Base-by-base conservation (phyloP, 2,329 filamentous ascomycete genomes). In the Cytospora schulzeri region DNA sequence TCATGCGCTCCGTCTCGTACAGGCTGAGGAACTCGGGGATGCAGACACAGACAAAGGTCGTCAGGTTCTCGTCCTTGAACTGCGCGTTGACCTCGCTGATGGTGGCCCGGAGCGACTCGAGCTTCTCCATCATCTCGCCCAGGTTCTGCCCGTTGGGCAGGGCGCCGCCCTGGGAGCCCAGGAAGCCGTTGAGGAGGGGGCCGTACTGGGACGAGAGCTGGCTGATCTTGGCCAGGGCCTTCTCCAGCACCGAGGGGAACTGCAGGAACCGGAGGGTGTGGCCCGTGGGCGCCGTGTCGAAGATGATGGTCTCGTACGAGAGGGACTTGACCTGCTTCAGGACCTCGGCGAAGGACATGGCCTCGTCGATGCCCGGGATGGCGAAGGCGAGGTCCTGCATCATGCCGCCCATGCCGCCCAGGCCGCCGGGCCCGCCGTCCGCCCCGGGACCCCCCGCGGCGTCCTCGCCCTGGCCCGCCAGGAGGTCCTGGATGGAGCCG, bases 1-100 rank as follows among this genome's bases (percentile, higher is more conserved):
- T 98, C 95, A 99, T 98, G 73, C 95, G 91, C 83, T 99, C 95
- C 67, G 95, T 99, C 84, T 99, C 95, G 81, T 99, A 99, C 60
- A 99, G 84, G 45, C 90, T 93, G 72, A 99, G 79, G 81, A 99
- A 99, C 79, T 99, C 95, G 60, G 95, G 92, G 76, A 99, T 99
- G 78, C 95, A 97, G 67, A 99, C 95, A 76, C 95, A 98, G 61
- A 99, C 93, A 74, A 99, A 99, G 0, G 95, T 99, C 26, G 93
- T 97, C 72, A 97, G 86, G 70, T 93, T 90, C 63, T 95, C 89
- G 75, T 99, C 91, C 83, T 99, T 97, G 86, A 99, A 99, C 78
- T 99, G 95, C 57, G 91, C 86, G 81, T 99, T 99, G 73, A 99
- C 95, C 77, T 99, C 95, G 71, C 87, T 83, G 71, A 99, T 99